Percentiles rank a stretch among this genome's conserved stretches.
These are phyloP conservation scores for Colletotrichum tropicicola DNA, from an alignment of 2,329 filamentous ascomycete genomes.

Conservation along the genomic window DNA sequence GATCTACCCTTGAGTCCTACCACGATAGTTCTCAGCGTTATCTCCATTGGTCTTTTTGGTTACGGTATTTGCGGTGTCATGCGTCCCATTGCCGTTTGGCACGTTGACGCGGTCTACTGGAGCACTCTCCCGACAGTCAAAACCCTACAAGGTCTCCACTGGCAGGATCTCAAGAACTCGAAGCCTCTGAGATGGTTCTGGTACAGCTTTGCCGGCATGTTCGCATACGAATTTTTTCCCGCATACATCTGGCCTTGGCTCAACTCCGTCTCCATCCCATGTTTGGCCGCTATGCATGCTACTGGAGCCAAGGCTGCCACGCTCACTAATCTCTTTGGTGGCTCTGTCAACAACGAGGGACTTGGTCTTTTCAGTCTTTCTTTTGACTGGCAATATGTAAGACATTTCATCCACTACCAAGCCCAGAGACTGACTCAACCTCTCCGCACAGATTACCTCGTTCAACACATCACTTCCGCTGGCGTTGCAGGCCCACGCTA, in stretches of 20 bases:
- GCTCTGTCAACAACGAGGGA: slow-evolving; percentile 60
- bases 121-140: slow-evolving; percentile 60
- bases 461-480: slow-evolving; percentile 62
- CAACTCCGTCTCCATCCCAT: slow-evolving; percentile 63
- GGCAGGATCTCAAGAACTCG: slow-evolving; percentile 57
- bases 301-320: slow-evolving; percentile 52
- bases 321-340: slow-evolving; percentile 60
- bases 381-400: slow-evolving; percentile 65
- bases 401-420: slow-evolving; percentile 33
- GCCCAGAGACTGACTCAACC: neutral
- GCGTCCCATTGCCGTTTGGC: slow-evolving; percentile 63
- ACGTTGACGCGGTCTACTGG: slow-evolving; percentile 67
- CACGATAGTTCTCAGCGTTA: slow-evolving; percentile 57
- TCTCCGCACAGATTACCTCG: slow-evolving; percentile 55
- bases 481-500: slow-evolving; percentile 55
- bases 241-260: slow-evolving; percentile 65
- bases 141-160: slow-evolving; percentile 62
- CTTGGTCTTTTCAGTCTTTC: slow-evolving; percentile 57
- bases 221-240: slow-evolving; percentile 60
- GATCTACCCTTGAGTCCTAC: slow-evolving; percentile 52
- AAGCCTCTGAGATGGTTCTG: slow-evolving; percentile 62
- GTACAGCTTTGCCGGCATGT: slow-evolving; percentile 58
- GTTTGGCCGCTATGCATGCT: slow-evolving; percentile 60
- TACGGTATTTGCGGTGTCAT: slow-evolving; percentile 63
- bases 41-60: slow-evolving; percentile 65